Evolutionary conservation across 1,139 yeast species (phyloP), one percentile per base, ranked within the genome.

Genomic region (Meyerozyma guilliermondii): DNA sequence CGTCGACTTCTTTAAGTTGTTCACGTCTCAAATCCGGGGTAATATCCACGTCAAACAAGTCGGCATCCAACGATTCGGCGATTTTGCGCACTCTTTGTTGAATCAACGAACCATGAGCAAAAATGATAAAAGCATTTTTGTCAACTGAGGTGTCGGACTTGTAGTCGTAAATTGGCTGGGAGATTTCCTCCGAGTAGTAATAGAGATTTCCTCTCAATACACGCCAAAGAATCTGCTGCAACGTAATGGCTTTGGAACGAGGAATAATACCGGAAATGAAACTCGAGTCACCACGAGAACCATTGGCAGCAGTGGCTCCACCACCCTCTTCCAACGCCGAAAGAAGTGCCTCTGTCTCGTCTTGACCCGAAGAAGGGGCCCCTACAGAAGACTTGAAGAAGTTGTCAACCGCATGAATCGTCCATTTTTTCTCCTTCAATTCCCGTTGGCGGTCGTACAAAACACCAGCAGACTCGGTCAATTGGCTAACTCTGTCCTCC

Each of bases 141-240:
- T 58, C 64, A 28, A 65, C 66, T 41, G 56, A 54, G 7, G 56
- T 41, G 41, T 62, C 61, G 18, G 66, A 44, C 49, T 69, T 65
- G 20, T 66, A 59, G 48, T 71, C 76, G 47, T 61, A 72, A 14
- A 71, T 53, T 16, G 81, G 76, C 52, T 82, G 84, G 3, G 73
- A 67, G 48, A 89, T 73, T 50, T 85, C 89, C 45, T 80, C 77
- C 50, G 82, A 80, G 52, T 80, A 81, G 63, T 88, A 81, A 60
- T 76, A 86, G 56, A 92, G 69, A 62, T 91, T 91, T 60, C 98
- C 97, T 63, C 97, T 81, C 53, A 92, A 74, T 2, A 83, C 82
- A 65, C 98, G 79, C 98, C 98, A 92, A 50, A 94, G 72, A 43
- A 94, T 88, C 54, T 88, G 87, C 60, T 89, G 95, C 52, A 92